Evolutionary conservation across 208 protist species (phyloP), one percentile per base, ranked within the genome.

Genomic region (Wallacemonas sp.): DNA sequence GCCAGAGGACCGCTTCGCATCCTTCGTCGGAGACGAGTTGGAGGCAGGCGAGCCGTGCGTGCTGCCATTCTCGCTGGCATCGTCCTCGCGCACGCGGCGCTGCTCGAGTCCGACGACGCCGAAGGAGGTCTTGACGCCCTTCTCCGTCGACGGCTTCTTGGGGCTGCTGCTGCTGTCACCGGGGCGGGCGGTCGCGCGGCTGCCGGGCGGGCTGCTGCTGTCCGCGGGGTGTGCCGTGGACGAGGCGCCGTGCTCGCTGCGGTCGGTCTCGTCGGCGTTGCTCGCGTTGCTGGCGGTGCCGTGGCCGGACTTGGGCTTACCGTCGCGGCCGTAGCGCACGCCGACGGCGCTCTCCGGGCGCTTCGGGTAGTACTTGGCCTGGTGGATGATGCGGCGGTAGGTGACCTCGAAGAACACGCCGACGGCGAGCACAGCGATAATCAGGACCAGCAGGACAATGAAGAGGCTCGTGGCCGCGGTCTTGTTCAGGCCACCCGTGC

Each of bases 361-460:
- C 65, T 84, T 84, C 38, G 85, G 76, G 54, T 87, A 72, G 61
- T 88, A 87, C 74, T 87, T 91, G 36, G 79, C 79, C 49, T 79
- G 73, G 70, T 82, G 82, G 41, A 95, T 84, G 20, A 81, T 82
- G 46, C 68, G 74, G 70, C 77, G 84, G 76, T 88, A 92, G 14
- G 76, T 85, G 39, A 85, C 64, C 64, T 95, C 89, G 22, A 93
- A 71, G 64, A 77, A 90, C 50, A 89, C 67, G 29, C 72, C 81
- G 10, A 72, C 76, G 1, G 63, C 73, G 10, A 95, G 64, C 23
- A 91, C 74, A 46, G 49, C 74, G 20, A 87, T 65, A 18, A 91
- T 75, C 46, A 71, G 65, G 25, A 90, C 52, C 26, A 84, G 50
- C 39, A 95, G 71, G 25, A 91, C 31, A 26, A 95, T 74, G n/a